These are phyloP conservation scores for Rhodamnia rubescens DNA, from an alignment of 345 rosid species.

Conservation along the genomic window DNA sequence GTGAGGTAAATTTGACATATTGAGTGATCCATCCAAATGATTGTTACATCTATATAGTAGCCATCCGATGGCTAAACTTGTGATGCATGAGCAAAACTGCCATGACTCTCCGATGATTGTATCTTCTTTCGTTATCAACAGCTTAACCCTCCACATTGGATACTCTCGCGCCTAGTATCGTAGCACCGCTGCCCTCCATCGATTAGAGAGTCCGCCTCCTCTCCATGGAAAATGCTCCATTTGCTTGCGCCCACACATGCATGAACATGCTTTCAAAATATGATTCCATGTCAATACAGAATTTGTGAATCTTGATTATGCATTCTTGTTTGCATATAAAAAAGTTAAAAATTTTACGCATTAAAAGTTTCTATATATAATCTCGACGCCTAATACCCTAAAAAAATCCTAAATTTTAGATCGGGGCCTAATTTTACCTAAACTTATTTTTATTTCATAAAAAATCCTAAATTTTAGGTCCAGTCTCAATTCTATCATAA, in stretches of 20 bases:
- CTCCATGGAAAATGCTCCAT: background rate
- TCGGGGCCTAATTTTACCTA: no score
- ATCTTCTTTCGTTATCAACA: background rate
- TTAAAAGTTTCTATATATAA: background rate
- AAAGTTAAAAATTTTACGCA: background rate
- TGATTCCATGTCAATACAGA: background rate
- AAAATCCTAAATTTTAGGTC: no score
- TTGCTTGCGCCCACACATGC: no score
- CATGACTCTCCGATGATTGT: background rate
- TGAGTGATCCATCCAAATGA: background rate
- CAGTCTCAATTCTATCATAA: no score
- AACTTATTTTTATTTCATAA: no score
- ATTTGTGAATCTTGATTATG: background rate
- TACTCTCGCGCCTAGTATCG: background rate
- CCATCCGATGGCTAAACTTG: background rate
- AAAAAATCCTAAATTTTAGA: no score
- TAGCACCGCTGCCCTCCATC: background rate
- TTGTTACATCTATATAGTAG: background rate
- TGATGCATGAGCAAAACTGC: background rate
- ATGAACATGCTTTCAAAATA: background rate
- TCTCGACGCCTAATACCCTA: no score
- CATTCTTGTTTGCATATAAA: background rate
- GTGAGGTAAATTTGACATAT: background rate
- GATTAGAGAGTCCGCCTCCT: background rate
- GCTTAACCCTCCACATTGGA: background rate